These are phyloP conservation scores for Pinus taeda DNA, from an alignment of 75 land plant species.

Conservation along the genomic window DNA sequence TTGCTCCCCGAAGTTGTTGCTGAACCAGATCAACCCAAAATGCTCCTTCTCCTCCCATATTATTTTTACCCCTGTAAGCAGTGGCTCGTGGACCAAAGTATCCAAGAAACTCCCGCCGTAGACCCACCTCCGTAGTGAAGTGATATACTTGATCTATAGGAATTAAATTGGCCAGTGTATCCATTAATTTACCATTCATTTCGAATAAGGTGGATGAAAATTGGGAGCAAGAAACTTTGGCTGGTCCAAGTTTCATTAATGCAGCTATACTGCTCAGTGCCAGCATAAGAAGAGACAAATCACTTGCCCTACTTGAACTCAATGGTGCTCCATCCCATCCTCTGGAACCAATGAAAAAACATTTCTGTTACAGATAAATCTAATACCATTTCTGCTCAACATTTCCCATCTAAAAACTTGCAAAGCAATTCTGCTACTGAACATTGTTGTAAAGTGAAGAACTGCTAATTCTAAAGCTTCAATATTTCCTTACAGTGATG, in stretches of 20 bases:
- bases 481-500: slow-evolving; percentile 46
- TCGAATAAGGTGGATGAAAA: slow-evolving; percentile 71
- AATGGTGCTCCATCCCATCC: slow-evolving; percentile 40
- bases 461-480: background rate
- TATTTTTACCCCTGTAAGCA: slow-evolving; percentile 24
- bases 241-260: slow-evolving; percentile 80
- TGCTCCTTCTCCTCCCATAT: slow-evolving; percentile 57
- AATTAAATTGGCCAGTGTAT: slow-evolving; percentile 66
- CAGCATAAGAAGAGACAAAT: slow-evolving; percentile 76
- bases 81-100: slow-evolving; percentile 90
- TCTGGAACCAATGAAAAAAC: slow-evolving; percentile 23
- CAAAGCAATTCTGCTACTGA: background rate
- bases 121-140: slow-evolving; percentile 69
- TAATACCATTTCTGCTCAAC: background rate
- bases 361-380: background rate
- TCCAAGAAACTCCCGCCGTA: slow-evolving; percentile 77
- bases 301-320: slow-evolving; percentile 52
- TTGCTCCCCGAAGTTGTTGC: slow-evolving; percentile 73
- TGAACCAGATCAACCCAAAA: slow-evolving; percentile 92
- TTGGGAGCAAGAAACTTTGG: slow-evolving; percentile 78
- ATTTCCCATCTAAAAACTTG: background rate
- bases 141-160: slow-evolving; percentile 66
- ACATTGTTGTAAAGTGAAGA: background rate
- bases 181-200: slow-evolving; percentile 77
- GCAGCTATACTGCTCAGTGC: slow-evolving; percentile 75